A percentile compares a stretch with the other conserved stretches of the same genome.
Evolutionary conservation across 495 filamentous ascomycete species (phyloP).

Genomic region (Penicillium goetzii): DNA sequence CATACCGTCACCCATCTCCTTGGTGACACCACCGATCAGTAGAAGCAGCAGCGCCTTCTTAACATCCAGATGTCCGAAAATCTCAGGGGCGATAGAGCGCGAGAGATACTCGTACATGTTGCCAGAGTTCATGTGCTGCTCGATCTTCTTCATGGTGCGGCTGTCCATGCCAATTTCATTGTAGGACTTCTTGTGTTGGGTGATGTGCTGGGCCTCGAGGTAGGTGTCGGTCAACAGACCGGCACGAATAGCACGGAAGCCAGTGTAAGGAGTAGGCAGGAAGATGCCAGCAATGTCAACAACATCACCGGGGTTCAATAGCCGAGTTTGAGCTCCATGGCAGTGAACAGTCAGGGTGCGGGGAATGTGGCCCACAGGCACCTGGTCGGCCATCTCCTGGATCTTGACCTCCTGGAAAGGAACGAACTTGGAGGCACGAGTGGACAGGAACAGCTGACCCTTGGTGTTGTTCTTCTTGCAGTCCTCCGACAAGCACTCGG

Average conservation of each 20-base stretch:
- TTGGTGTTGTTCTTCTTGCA: slow-evolving; percentile 89
- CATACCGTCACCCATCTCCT: slow-evolving; percentile 98
- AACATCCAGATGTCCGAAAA: slow-evolving; percentile 93
- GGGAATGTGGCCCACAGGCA: slow-evolving; percentile 96
- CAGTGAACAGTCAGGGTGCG: slow-evolving; percentile 87
- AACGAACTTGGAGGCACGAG: slow-evolving; percentile 92
- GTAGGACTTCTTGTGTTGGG: slow-evolving; percentile 97
- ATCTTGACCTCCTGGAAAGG: slow-evolving; percentile 99
- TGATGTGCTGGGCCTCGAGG: slow-evolving; percentile 89
- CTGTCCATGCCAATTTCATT: slow-evolving; percentile 81
- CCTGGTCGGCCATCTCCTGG: slow-evolving; percentile 97
- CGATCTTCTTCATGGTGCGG: slow-evolving; percentile 76
- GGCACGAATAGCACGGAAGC: slow-evolving; percentile 94
- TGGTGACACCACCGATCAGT: slow-evolving; percentile 93
- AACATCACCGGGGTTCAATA: slow-evolving; percentile 91
- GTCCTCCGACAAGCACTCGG: slow-evolving; percentile 82
- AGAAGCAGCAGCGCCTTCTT: slow-evolving; percentile 96
- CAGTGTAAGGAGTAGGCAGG: slow-evolving; percentile 94
- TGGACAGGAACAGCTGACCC: slow-evolving; percentile 90
- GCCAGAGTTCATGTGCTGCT: slow-evolving; percentile 76
- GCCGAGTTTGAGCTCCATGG: slow-evolving; percentile 79
- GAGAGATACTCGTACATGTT: slow-evolving; percentile 94
- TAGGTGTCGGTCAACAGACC: slow-evolving; percentile 96
- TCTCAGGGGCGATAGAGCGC: slow-evolving; percentile 95
- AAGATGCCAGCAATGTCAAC: slow-evolving; percentile 94